phyloP scores from a whole-genome alignment of 2,329 filamentous ascomycete species.

The Ascomycota sp. region DNA sequence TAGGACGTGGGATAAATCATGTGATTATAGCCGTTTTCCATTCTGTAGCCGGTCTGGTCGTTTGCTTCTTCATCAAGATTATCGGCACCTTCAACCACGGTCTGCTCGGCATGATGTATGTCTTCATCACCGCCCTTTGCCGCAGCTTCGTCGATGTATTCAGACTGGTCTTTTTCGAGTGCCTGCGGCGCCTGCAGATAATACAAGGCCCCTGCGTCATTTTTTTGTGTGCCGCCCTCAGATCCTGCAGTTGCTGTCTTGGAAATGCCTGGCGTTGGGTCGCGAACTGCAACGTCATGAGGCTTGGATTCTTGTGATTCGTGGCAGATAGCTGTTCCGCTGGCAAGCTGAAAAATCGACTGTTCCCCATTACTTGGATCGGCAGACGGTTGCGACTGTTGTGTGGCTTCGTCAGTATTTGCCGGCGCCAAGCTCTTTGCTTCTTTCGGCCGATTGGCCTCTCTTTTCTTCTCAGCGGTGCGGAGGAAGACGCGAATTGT shows the following conservation, averaged over 20 bases:
- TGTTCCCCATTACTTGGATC: constrained; percentile 5
- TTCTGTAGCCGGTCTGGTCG: constrained; percentile 14
- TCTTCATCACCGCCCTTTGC: constrained; percentile 1
- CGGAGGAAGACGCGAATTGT: constrained; percentile 84
- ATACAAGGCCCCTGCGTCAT: no score
- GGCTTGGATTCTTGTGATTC: neutral
- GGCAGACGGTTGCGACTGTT: constrained; percentile 11
- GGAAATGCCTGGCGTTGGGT: constrained; percentile 1
- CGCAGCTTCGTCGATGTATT: no score
- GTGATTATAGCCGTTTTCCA: constrained; percentile 28
- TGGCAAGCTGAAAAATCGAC: constrained; percentile 2
- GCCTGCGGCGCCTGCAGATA: no score
- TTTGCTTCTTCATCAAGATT: constrained; percentile 6
- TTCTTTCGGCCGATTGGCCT: constrained; percentile 37
- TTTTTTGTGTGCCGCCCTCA: no score
- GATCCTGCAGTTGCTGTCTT: no score
- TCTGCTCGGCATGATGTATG: neutral
- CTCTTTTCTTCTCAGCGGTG: constrained; percentile 76
- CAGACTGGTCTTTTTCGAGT: constrained; percentile 1
- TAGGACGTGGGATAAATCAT: constrained; percentile 41
- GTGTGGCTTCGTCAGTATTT: constrained; percentile 20
- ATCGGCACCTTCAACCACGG: constrained; percentile 4
- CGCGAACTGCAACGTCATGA: neutral
- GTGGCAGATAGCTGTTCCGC: neutral
- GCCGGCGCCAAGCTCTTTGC: constrained; percentile 17